A percentile compares a stretch with the other conserved stretches of the same genome.
These are phyloP conservation scores for Ilyonectria mors-panacis DNA, from an alignment of 2,329 filamentous ascomycete genomes.

Conservation along the genomic window DNA sequence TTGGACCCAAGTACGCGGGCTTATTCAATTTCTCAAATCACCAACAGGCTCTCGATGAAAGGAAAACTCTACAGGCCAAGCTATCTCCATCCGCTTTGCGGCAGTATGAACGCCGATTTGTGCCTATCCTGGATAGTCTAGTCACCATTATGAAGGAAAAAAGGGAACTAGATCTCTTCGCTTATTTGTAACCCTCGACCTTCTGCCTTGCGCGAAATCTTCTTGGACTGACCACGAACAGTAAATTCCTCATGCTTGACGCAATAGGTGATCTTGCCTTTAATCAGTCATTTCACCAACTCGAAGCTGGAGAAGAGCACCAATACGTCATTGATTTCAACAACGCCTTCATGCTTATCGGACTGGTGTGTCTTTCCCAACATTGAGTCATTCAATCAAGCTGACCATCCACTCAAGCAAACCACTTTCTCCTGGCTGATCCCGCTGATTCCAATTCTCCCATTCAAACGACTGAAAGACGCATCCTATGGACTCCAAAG, in stretches of 20 bases:
- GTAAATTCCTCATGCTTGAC: neutral
- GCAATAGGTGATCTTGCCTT: neutral
- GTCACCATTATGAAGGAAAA: neutral
- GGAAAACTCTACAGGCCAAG: neutral
- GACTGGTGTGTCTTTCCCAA: neutral
- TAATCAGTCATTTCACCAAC: neutral
- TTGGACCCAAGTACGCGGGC: neutral
- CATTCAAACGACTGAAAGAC: neutral
- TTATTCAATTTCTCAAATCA: conserved; percentile 1
- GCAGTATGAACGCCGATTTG: neutral
- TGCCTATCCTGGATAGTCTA: neutral
- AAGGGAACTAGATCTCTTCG: neutral
- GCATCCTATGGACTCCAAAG: neutral
- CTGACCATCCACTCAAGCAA: neutral
- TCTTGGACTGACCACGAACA: neutral
- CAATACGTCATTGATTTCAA: conserved; percentile 1
- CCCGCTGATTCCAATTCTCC: neutral
- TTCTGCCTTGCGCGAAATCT: neutral
- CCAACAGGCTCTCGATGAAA: neutral
- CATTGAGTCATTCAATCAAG: neutral
- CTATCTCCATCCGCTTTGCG: neutral
- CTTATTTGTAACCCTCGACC: neutral
- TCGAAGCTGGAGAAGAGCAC: neutral
- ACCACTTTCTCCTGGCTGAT: neutral
- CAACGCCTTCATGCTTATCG: neutral